Evolutionary conservation across 257 asterid species (phyloP).

Genomic region (Petunia secreta): DNA sequence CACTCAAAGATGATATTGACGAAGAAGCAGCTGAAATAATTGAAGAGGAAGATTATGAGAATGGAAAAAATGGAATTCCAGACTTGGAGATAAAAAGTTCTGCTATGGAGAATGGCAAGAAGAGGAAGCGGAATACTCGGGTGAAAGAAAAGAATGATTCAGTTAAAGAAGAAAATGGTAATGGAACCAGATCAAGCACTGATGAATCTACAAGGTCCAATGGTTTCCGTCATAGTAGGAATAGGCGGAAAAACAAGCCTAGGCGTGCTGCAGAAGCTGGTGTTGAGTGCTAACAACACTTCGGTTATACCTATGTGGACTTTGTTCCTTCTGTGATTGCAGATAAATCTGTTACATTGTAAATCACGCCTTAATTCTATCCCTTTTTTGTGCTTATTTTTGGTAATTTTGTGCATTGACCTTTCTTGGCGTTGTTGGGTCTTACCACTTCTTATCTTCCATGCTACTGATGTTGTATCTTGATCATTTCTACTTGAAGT

Average conservation of each 20-base stretch:
- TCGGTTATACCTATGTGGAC: neutral
- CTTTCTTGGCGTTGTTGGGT: neutral
- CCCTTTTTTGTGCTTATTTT: neutral
- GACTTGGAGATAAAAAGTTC: conserved; percentile 38
- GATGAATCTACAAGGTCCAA: conserved; percentile 40
- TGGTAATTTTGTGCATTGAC: neutral
- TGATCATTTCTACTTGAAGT: conserved; percentile 10
- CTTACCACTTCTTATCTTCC: neutral
- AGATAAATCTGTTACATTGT: neutral
- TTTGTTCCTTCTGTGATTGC: neutral
- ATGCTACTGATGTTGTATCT: neutral
- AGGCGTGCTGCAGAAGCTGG: conserved; percentile 70
- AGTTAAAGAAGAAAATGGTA: conserved; percentile 45
- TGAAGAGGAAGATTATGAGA: conserved; percentile 47
- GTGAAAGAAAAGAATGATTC: conserved; percentile 39
- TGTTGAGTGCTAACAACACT: conserved; percentile 47
- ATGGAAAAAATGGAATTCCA: conserved; percentile 29
- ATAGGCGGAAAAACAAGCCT: conserved; percentile 66
- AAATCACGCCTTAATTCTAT: neutral
- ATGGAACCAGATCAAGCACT: conserved; percentile 39
- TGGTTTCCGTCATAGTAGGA: conserved; percentile 57
- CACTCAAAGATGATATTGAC: conserved; percentile 46
- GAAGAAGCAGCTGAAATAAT: conserved; percentile 42
- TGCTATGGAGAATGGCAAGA: conserved; percentile 42
- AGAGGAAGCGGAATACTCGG: conserved; percentile 33